A percentile compares a stretch with the other conserved stretches of the same genome.
Evolutionary conservation across 2,329 filamentous ascomycete species (phyloP).

Genomic region (Botrytis hyacinthi): DNA sequence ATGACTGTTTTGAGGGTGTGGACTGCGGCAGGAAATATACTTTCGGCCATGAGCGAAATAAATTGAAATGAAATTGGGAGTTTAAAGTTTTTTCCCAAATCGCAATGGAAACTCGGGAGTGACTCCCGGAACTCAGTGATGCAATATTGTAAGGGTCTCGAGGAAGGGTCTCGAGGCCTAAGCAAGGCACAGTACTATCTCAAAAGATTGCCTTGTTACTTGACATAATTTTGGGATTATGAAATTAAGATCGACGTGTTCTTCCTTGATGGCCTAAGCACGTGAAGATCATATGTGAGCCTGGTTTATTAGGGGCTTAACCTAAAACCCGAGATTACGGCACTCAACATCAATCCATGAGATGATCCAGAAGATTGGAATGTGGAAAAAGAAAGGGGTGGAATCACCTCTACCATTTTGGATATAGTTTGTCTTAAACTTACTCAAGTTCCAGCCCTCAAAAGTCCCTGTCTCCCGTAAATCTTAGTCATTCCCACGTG

Average conservation of each 20-base stretch:
- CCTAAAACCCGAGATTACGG: neutral
- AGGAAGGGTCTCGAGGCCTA: neutral
- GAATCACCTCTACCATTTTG: neutral
- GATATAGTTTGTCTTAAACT: slow-evolving; percentile 13
- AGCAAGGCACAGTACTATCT: neutral
- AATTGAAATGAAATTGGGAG: slow-evolving; percentile 2
- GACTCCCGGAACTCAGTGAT: neutral
- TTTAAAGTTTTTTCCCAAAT: neutral
- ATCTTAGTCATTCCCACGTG: slow-evolving; percentile 21
- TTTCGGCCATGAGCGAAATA: slow-evolving; percentile 15
- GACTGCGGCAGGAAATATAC: neutral
- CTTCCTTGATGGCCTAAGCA: neutral
- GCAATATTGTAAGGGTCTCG: neutral
- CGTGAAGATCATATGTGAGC: slow-evolving; percentile 3
- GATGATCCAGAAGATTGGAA: slow-evolving; percentile 9
- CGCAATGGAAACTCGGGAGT: neutral
- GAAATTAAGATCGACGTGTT: slow-evolving; percentile 13
- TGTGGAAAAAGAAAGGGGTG: slow-evolving; percentile 12
- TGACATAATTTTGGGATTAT: neutral
- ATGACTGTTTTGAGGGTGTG: neutral
- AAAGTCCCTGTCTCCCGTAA: neutral
- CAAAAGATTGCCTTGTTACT: neutral
- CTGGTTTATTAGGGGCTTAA: neutral
- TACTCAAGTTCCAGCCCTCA: slow-evolving; percentile 12
- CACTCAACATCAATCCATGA: slow-evolving; percentile 2